Conservation (phyloP, 2,329 filamentous ascomycete species). For the Aciculosporium take region DNA sequence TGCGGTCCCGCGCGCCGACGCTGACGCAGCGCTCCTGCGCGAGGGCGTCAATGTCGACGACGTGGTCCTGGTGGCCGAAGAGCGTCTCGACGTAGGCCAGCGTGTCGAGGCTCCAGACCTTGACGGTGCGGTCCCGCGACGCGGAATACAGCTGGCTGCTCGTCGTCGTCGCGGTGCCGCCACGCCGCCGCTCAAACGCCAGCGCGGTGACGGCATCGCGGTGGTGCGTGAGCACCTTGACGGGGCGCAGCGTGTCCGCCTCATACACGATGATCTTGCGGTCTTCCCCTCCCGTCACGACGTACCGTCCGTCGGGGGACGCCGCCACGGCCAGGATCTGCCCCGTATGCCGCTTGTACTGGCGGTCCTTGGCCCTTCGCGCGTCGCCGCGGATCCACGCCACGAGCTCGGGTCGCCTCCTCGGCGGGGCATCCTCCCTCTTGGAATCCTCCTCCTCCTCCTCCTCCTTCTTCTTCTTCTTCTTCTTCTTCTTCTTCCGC, state of each 20-base stretch:
- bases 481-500: no score
- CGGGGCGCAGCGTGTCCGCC: conserved; percentile 59
- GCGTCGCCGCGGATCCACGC: conserved; percentile 48
- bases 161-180: no score
- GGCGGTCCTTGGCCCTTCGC: conserved; percentile 44
- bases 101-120: conserved; percentile 87
- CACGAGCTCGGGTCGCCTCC: conserved; percentile 48
- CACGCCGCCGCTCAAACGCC: conserved; percentile 71
- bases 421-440: conserved; percentile 42
- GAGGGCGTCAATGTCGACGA: conserved; percentile 70
- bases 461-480: no score
- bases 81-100: conserved; percentile 90
- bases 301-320: conserved; percentile 76
- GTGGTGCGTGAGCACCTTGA: conserved; percentile 83
- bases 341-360: conserved; percentile 64
- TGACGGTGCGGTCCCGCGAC: conserved; percentile 83
- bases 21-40: conserved; percentile 80
- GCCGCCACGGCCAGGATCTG: conserved; percentile 74
- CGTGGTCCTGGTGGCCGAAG: conserved; percentile 88
- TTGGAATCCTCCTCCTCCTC: no score
- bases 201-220: conserved; percentile 75
- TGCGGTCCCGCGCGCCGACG: conserved; percentile 81
- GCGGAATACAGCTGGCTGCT: conserved; percentile 91
- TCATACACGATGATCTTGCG: conserved; percentile 80
- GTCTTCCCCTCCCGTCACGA: conserved; percentile 82